A percentile compares a stretch with the other conserved stretches of the same genome.
These are phyloP conservation scores for Benincasa hispida DNA, from an alignment of 306 rosid species.

Conservation along the genomic window DNA sequence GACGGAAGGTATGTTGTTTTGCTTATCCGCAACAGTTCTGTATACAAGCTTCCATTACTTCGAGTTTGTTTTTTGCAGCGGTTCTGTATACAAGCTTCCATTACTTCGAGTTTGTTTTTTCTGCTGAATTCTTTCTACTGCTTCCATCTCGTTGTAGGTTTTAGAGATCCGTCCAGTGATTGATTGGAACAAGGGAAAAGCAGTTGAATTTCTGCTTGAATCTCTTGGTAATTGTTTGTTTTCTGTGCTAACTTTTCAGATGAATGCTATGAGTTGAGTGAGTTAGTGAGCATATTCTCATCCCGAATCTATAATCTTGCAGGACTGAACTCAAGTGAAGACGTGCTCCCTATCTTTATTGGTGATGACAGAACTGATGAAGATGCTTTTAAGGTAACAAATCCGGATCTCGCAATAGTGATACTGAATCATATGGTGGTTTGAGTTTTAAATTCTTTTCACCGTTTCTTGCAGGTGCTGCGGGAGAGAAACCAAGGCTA, in stretches of 20 bases:
- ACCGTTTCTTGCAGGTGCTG: conserved; percentile 32
- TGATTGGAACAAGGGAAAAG: conserved; percentile 97
- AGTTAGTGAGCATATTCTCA: neutral
- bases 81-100: neutral
- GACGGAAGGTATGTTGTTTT: conserved; percentile 51
- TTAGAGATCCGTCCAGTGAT: conserved; percentile 92
- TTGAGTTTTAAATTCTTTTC: neutral
- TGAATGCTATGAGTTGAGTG: neutral
- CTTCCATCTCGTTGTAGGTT: conserved; percentile 33
- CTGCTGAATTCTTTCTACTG: neutral
- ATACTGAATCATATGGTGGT: neutral
- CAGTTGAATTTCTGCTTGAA: conserved; percentile 82
- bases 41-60: neutral
- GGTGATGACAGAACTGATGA: conserved; percentile 92
- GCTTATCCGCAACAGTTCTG: neutral
- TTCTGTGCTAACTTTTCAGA: neutral
- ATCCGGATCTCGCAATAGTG: neutral
- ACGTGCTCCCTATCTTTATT: conserved; percentile 71
- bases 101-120: too few relatives aligned
- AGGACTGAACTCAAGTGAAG: conserved; percentile 46
- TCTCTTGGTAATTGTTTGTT: conserved; percentile 45
- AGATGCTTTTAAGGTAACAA: conserved; percentile 77
- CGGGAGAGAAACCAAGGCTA: conserved; percentile 46
- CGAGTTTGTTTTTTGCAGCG: too few relatives aligned
- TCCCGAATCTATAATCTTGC: conserved; percentile 1